Evolutionary conservation across 495 filamentous ascomycete genomes (phyloP).

Genomic region (Penicillium desertorum): DNA sequence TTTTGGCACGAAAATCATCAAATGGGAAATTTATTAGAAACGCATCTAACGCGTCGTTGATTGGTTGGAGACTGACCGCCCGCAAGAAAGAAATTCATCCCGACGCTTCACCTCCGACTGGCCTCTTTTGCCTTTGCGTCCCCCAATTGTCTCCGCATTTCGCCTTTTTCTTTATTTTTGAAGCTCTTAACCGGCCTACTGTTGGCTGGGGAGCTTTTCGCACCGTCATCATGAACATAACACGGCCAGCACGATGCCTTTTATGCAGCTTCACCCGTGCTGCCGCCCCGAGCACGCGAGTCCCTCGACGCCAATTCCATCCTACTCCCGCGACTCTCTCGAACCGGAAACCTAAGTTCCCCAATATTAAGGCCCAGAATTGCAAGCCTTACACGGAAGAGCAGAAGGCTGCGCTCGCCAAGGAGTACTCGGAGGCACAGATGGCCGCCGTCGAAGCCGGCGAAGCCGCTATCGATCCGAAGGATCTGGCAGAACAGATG

Average conservation of each 20-base stretch:
- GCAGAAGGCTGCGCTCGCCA: constrained; percentile 61
- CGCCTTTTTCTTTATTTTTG: constrained; percentile 17
- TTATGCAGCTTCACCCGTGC: constrained; percentile 52
- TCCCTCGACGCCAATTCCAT: constrained; percentile 54
- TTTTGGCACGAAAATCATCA: constrained; percentile 14
- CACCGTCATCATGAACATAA: constrained; percentile 53
- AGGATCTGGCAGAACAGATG: constrained; percentile 73
- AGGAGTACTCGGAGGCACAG: constrained; percentile 76
- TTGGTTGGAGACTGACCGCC: constrained; percentile 30
- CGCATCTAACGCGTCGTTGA: constrained; percentile 25
- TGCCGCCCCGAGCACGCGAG: constrained; percentile 41
- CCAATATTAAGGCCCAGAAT: constrained; percentile 30
- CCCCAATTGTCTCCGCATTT: constrained; percentile 17
- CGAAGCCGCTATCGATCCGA: constrained; percentile 75
- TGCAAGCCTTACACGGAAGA: constrained; percentile 66
- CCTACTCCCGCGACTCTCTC: constrained; percentile 39
- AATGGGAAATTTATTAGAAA: constrained; percentile 37
- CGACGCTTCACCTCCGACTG: constrained; percentile 31
- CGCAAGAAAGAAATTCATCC: constrained; percentile 36
- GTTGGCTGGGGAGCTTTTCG: constrained; percentile 31
- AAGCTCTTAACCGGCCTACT: constrained; percentile 27
- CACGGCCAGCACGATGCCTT: constrained; percentile 58
- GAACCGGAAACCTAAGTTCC: constrained; percentile 38
- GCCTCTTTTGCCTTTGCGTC: constrained; percentile 20
- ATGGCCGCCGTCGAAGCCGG: constrained; percentile 82